phyloP scores from a whole-genome alignment of 2,329 filamentous ascomycete species.

The Hypoxylon sp. region DNA sequence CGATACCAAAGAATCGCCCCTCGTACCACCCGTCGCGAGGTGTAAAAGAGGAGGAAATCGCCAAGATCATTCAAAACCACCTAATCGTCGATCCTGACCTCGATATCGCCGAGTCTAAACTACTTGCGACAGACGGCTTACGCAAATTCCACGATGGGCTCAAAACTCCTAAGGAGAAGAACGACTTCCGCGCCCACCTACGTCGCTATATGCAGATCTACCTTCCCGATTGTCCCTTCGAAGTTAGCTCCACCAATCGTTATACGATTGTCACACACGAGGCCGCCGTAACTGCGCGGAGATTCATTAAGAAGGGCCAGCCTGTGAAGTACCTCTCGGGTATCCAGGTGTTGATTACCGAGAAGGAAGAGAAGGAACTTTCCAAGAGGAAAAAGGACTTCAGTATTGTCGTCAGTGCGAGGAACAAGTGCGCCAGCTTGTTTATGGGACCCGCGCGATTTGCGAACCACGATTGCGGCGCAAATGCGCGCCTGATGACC shows the following conservation, averaged over 20 bases:
- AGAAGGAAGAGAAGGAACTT: slow-evolving; percentile 87
- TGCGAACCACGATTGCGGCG: slow-evolving; percentile 95
- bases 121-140: slow-evolving; percentile 79
- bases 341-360: slow-evolving; percentile 91
- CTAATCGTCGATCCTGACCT: slow-evolving; percentile 81
- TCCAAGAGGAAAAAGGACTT: slow-evolving; percentile 90
- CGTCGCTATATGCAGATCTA: slow-evolving; percentile 94
- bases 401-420: slow-evolving; percentile 93
- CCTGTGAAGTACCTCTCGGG: slow-evolving; percentile 91
- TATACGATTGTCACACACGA: slow-evolving; percentile 94
- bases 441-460: slow-evolving; percentile 97
- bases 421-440: slow-evolving; percentile 89
- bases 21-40: slow-evolving; percentile 88
- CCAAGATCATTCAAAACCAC: slow-evolving; percentile 70
- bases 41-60: slow-evolving; percentile 73
- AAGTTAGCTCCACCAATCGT: slow-evolving; percentile 90
- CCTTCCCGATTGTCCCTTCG: slow-evolving; percentile 91
- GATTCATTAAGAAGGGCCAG: slow-evolving; percentile 82
- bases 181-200: slow-evolving; percentile 87
- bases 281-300: slow-evolving; percentile 85
- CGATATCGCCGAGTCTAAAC: slow-evolving; percentile 74
- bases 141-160: slow-evolving; percentile 76
- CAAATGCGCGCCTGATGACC: slow-evolving; percentile 89
- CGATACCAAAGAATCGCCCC: slow-evolving; percentile 91
- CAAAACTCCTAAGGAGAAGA: slow-evolving; percentile 80